Base-by-base conservation (phyloP, 768 basidiomycete genomes). In the Lactifluus pinguis region DNA sequence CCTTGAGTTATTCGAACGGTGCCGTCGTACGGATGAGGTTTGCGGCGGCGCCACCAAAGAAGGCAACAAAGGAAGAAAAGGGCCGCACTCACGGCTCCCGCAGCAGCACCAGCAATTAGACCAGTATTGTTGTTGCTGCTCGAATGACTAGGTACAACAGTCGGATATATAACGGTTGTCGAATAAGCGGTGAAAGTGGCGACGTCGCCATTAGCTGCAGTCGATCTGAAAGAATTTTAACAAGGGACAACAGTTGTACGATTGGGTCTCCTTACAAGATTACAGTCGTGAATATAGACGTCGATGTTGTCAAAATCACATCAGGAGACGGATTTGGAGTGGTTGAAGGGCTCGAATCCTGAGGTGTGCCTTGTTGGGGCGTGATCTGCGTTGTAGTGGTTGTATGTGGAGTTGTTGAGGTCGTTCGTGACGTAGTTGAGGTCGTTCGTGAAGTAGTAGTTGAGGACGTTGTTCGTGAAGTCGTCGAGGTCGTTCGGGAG, bases 1-100 rank as follows among this genome's bases (percentile, higher is more conserved):
- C 70, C 71, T 10, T 66, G 68, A 1, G 72, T 61, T 49, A 79
- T 73, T 5, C 73, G 75, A 59, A 78, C 77, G 71, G 79, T 72
- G 54, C 79, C 78, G 58, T 80, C 78, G 48, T 78, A 79, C 25
- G 78, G 77, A 59, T 45, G n/a, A 6, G 77, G 73, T 25, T 68
- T 63, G 19, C 49, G 55, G 48, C 57, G 61, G 29, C 68, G 68
- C 39, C 71, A 69, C 68, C 70, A 73, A 57, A 69, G 60, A 32
- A 71, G 59, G 14, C 72, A 57, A 25, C 68, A 65, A 39, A 68
- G 54, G 44, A 73, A 62, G 44, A 68, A 39, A 32, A 69, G 36
- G 49, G 72, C 52, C 2, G 65, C 68, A 10, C 11, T 45, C 8
- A 21, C 56, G 17, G 56, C 63, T 2, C 71, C 73, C 19, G 68